These are phyloP conservation scores for Xylaria digitata DNA, from an alignment of 2,329 filamentous ascomycete genomes.

Conservation along the genomic window DNA sequence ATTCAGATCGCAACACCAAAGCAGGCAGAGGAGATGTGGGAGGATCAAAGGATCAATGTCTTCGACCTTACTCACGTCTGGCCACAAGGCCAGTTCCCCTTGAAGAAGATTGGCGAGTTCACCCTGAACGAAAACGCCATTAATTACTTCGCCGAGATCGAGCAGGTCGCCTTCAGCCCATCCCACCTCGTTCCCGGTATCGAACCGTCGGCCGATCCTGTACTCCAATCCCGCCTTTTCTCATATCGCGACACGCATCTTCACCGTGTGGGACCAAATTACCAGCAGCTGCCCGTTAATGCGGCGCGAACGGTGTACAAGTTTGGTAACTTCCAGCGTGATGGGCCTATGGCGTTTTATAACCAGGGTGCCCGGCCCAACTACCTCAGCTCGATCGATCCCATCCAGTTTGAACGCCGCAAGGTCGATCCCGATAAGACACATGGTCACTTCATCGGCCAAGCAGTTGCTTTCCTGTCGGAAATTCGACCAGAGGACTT, in stretches of 20 bases:
- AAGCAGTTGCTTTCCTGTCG: slow-evolving; percentile 54
- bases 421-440: slow-evolving; percentile 53
- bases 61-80: slow-evolving; percentile 78
- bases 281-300: slow-evolving; percentile 67
- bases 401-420: slow-evolving; percentile 52
- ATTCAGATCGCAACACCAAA: slow-evolving; percentile 70
- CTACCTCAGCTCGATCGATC: slow-evolving; percentile 57
- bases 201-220: slow-evolving; percentile 76
- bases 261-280: slow-evolving; percentile 67
- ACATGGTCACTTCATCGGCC: slow-evolving; percentile 54
- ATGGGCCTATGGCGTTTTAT: slow-evolving; percentile 77
- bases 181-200: slow-evolving; percentile 74
- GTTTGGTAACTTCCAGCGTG: slow-evolving; percentile 74
- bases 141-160: slow-evolving; percentile 78
- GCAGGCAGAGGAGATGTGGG: slow-evolving; percentile 61
- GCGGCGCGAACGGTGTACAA: slow-evolving; percentile 64
- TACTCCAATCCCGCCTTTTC: slow-evolving; percentile 76
- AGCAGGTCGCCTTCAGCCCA: slow-evolving; percentile 77
- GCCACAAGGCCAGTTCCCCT: slow-evolving; percentile 71
- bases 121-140: slow-evolving; percentile 72
- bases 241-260: slow-evolving; percentile 75
- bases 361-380: slow-evolving; percentile 72
- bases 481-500: slow-evolving; percentile 55
- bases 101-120: slow-evolving; percentile 69
- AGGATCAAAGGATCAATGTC: slow-evolving; percentile 70